Conservation (phyloP, 441 rosid species). For the Eutrema salsugineum region DNA sequence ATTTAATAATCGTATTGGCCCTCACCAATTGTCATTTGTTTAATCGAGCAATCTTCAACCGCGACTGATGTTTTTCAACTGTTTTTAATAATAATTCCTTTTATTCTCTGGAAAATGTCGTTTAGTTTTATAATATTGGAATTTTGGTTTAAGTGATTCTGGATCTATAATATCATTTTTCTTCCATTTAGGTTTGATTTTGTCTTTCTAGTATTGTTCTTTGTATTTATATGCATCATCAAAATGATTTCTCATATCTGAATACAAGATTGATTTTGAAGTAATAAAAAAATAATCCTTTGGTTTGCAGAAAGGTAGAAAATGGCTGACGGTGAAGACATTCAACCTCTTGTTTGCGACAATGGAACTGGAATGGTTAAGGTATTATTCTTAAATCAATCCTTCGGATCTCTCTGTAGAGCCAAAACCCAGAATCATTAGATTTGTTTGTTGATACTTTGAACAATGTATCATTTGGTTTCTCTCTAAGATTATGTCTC, state of each 20-base stretch:
- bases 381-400: constrained; percentile 8
- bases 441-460: background rate
- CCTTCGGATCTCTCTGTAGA: too few relatives aligned
- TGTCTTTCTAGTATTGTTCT: background rate
- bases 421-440: background rate
- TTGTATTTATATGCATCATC: background rate
- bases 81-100: background rate
- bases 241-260: too few relatives aligned
- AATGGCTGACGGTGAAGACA: constrained; percentile 60
- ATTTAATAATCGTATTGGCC: background rate
- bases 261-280: too few relatives aligned
- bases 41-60: background rate
- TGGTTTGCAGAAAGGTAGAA: constrained; percentile 25
- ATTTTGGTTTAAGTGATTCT: background rate
- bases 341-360: constrained; percentile 68
- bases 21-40: background rate
- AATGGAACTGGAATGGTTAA: constrained; percentile 72
- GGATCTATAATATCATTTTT: constrained; percentile 2
- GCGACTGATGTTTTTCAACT: constrained; percentile 22
- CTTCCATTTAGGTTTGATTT: constrained; percentile 6
- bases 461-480: background rate
- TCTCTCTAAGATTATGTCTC: background rate
- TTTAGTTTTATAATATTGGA: constrained; percentile 2
- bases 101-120: background rate
- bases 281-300: background rate